These are phyloP conservation scores for Calocybe indica DNA, from an alignment of 768 basidiomycete genomes.

Conservation along the genomic window DNA sequence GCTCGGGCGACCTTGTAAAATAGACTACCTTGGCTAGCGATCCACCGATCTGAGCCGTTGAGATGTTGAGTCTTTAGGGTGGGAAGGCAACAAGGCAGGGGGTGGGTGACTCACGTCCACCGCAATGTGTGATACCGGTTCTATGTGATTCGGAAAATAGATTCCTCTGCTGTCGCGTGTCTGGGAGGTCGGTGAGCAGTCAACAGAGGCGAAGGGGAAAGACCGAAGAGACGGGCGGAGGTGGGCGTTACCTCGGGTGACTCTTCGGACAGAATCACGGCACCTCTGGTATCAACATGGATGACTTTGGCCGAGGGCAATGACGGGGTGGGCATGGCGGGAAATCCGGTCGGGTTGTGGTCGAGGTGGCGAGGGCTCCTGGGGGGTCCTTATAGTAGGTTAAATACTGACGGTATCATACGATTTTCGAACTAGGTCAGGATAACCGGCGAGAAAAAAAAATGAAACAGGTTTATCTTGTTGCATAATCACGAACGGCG, in stretches of 20 bases:
- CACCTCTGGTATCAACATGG: slow-evolving; percentile 92
- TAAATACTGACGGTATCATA: slow-evolving; percentile 19
- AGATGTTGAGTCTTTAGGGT: slow-evolving; percentile 8
- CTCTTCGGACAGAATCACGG: slow-evolving; percentile 88
- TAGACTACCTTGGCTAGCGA: slow-evolving; percentile 98
- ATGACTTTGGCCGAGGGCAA: slow-evolving; percentile 83
- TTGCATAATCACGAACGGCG: too few species aligned
- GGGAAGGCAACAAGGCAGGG: slow-evolving; percentile 4
- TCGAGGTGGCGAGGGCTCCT: not conserved
- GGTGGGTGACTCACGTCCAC: slow-evolving; percentile 70
- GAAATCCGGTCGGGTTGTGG: slow-evolving; percentile 5
- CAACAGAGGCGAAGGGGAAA: slow-evolving; percentile 6
- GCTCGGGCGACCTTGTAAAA: slow-evolving; percentile 90
- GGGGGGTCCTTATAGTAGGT: not conserved
- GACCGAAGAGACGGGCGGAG: not conserved
- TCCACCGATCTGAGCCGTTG: slow-evolving; percentile 74
- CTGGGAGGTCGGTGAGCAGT: slow-evolving; percentile 29
- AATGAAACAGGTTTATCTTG: slow-evolving; percentile 1
- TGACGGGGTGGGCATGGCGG: slow-evolving; percentile 44
- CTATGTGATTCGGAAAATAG: slow-evolving; percentile 96
- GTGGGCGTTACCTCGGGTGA: slow-evolving; percentile 77
- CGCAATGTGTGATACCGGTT: slow-evolving; percentile 95
- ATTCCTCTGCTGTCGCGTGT: slow-evolving; percentile 94
- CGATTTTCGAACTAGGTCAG: slow-evolving; percentile 17
- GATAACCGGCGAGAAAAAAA: slow-evolving; percentile 12